phyloP scores from a whole-genome alignment of 1,139 yeast genomes.

The Zygoascus sp. region DNA sequence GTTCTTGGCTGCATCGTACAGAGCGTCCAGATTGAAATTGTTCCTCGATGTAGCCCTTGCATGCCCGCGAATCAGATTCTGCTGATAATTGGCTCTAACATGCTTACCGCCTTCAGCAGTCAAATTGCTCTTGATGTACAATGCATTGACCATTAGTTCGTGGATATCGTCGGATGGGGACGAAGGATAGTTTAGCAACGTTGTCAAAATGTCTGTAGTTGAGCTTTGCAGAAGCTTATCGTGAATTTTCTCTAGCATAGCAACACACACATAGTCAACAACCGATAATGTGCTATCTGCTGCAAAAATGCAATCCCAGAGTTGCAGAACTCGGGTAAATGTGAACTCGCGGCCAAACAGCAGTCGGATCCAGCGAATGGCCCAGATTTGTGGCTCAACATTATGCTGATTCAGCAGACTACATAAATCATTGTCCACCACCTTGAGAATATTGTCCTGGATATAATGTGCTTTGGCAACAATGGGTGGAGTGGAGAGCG shows the following conservation, averaged over 20 bases:
- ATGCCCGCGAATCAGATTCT: neutral
- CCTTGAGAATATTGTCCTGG: slow-evolving; percentile 36
- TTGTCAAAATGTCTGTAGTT: slow-evolving; percentile 31
- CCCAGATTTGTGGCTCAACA: slow-evolving; percentile 59
- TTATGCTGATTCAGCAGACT: slow-evolving; percentile 39
- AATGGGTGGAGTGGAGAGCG: slow-evolving; percentile 28
- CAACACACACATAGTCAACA: slow-evolving; percentile 35
- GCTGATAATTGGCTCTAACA: slow-evolving; percentile 8
- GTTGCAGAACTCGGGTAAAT: slow-evolving; percentile 27
- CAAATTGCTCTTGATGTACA: slow-evolving; percentile 28
- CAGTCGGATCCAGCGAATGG: slow-evolving; percentile 51
- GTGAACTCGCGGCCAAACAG: slow-evolving; percentile 49
- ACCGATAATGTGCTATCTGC: slow-evolving; percentile 31
- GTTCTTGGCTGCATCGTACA: slow-evolving; percentile 24
- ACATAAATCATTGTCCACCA: slow-evolving; percentile 37
- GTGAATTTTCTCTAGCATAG: slow-evolving; percentile 33
- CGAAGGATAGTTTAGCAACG: slow-evolving; percentile 32
- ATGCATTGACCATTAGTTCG: slow-evolving; percentile 30
- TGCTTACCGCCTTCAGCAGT: slow-evolving; percentile 27
- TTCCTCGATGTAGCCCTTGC: slow-evolving; percentile 16
- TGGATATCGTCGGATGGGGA: slow-evolving; percentile 5
- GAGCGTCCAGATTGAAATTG: slow-evolving; percentile 21
- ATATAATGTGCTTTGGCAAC: slow-evolving; percentile 31
- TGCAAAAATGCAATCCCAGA: slow-evolving; percentile 41
- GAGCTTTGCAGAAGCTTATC: slow-evolving; percentile 24